Evolutionary conservation across 139 green algal genomes (phyloP).

Genomic region (Micromonas pusilla): DNA sequence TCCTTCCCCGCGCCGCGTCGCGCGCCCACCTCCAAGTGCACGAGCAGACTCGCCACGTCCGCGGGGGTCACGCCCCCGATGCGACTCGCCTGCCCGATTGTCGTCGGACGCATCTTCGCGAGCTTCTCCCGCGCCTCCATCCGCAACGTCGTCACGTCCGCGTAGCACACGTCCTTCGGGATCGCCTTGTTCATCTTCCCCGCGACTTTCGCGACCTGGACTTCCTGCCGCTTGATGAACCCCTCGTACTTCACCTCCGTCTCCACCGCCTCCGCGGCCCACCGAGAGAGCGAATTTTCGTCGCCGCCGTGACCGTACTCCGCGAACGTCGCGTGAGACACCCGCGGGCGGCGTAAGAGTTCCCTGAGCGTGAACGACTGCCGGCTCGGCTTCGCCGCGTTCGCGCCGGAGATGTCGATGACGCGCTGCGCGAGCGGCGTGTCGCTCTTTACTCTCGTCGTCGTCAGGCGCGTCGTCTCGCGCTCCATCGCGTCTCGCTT

Average conservation of each 20-base stretch:
- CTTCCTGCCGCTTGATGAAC: conserved; percentile 80
- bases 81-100: conserved; percentile 80
- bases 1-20: no score
- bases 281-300: conserved; percentile 26
- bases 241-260: conserved; percentile 95
- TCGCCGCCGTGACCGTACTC: conserved; percentile 40
- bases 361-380: conserved; percentile 63
- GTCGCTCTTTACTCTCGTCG: conserved; percentile 44
- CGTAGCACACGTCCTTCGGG: conserved; percentile 55
- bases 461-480: conserved; percentile 62
- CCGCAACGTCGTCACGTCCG: conserved; percentile 44
- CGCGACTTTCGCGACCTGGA: conserved; percentile 48
- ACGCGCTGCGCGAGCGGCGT: neutral
- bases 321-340: conserved; percentile 74
- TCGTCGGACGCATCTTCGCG: conserved; percentile 58
- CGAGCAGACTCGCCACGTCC: conserved; percentile 83
- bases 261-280: conserved; percentile 80
- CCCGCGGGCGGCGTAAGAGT: conserved; percentile 75
- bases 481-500: conserved; percentile 54
- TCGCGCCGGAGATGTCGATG: conserved; percentile 28
- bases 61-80: conserved; percentile 90
- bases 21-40: conserved; percentile 70
- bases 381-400: neutral
- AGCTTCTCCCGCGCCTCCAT: conserved; percentile 91
- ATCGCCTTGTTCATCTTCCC: conserved; percentile 42